Conservation (phyloP, 129 eudicot species). For the Erigeron canadensis region DNA sequence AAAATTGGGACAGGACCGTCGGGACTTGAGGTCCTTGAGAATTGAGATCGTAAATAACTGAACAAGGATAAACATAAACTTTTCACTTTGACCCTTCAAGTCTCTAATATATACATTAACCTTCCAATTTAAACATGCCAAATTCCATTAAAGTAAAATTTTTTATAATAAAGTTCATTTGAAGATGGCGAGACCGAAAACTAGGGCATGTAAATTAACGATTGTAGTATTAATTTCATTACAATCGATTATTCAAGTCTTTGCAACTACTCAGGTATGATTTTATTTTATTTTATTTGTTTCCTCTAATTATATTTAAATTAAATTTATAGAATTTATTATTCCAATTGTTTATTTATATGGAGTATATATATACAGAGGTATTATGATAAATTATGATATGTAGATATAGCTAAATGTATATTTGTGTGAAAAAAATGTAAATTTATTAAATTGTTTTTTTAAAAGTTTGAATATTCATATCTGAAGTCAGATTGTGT, state of each 20-base stretch:
- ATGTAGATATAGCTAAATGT: too few species aligned
- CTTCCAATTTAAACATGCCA: slow-evolving; percentile 26
- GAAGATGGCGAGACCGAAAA: slow-evolving; percentile 20
- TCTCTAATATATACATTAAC: not conserved
- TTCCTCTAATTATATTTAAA: slow-evolving; percentile 11
- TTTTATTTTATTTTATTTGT: not conserved
- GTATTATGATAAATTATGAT: too few species aligned
- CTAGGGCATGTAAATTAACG: slow-evolving; percentile 29
- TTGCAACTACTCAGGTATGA: slow-evolving; percentile 26
- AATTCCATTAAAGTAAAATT: slow-evolving; percentile 24
- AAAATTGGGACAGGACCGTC: too few species aligned
- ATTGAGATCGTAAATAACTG: too few species aligned
- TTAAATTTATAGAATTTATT: slow-evolving; percentile 6
- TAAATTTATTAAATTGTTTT: too few species aligned
- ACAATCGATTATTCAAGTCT: slow-evolving; percentile 26
- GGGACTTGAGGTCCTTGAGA: too few species aligned
- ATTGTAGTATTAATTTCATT: slow-evolving; percentile 25
- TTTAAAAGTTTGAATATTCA: too few species aligned
- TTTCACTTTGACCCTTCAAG: slow-evolving; percentile 8
- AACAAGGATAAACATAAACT: too few species aligned
- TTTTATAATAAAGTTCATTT: not conserved
- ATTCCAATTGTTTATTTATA: not conserved
- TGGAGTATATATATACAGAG: too few species aligned
- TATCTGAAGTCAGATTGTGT: too few species aligned
- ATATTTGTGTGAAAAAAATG: too few species aligned